Conservation (phyloP, 345 rosid species). For the Euclidium syriacum region DNA sequence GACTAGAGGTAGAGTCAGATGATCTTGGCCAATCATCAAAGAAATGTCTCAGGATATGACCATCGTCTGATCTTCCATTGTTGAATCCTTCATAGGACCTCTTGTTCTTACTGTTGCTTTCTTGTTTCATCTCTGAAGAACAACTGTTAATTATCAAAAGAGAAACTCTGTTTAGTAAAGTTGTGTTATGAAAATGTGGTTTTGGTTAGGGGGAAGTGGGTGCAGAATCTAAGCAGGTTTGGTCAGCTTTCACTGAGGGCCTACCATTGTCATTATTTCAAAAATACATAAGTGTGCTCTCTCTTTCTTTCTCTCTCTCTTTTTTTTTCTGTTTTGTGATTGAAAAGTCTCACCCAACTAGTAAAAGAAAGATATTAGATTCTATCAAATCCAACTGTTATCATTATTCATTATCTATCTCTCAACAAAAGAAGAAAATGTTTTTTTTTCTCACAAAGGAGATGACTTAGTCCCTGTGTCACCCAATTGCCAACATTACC, state of each 20-base stretch:
- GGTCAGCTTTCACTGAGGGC: constrained; percentile 35
- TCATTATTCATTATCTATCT: too few species aligned
- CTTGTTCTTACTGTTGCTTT: constrained; percentile 27
- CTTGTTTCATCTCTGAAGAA: constrained; percentile 39
- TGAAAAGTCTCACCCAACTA: constrained; percentile 28
- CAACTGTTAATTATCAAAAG: too few species aligned
- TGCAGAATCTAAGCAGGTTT: constrained; percentile 30
- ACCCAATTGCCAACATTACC: constrained; percentile 36
- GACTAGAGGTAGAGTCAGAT: constrained; percentile 34
- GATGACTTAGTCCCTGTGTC: constrained; percentile 31
- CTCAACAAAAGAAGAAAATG: constrained; percentile 14
- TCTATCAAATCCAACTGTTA: constrained; percentile 32
- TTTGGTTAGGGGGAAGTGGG: constrained; percentile 42
- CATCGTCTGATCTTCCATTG: constrained; percentile 46
- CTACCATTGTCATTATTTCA: constrained; percentile 28
- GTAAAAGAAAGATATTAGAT: constrained; percentile 10
- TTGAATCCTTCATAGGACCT: constrained; percentile 38
- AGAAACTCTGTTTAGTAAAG: too few species aligned
- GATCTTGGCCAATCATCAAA: constrained; percentile 91
- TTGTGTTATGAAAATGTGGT: too few species aligned
- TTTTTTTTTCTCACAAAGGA: constrained; percentile 8
- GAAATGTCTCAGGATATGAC: constrained; percentile 71
- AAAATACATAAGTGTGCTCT: constrained; percentile 7
- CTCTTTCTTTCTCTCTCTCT: neutral
- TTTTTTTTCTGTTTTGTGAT: constrained; percentile 17